Base-by-base conservation (phyloP, 352 stramenopile genomes). In the Globisporangium rhizosaccharum region DNA sequence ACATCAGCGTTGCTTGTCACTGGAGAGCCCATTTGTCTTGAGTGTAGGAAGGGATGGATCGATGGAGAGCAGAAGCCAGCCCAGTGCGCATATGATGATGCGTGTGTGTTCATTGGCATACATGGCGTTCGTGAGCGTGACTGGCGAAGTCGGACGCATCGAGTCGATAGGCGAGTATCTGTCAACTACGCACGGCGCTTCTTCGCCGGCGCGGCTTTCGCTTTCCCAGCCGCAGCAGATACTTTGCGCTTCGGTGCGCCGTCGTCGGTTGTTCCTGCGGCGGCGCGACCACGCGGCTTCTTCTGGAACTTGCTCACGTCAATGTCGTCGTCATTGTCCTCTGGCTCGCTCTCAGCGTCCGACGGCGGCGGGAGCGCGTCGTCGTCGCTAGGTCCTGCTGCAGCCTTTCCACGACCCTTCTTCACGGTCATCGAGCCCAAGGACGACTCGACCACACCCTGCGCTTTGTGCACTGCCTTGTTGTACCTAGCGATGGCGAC, bases 361-460 rank as follows among this genome's bases (percentile, higher is more conserved):
- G 82, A 92, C 20, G 76, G 59, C 30, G 71, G 69, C 17, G 72
- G 66, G 18, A 92, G 53, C 0, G 75, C 83, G 56, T 67, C 67
- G 10, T 88, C 76, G 4, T 85, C 77, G 23, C 23, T 23, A 0
- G 75, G 72, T 44, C 68, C 73, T 0, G 50, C 59, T 8, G 57
- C 62, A n/a, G 73, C 68, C 47, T 87, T 85, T 12, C 78, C 75
- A 42, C 76, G 77, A 18, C 77, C 74, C 53, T 93, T 94, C 62
- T 90, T 91, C 53, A 90, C 63, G 0, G 81, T 88, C 11, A 71
- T 92, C 36, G 79, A 72, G 4, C 70, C 72, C 39, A 93, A 61
- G n/a, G 84, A 72, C 14, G 70, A 86, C 53, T 96, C 80, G 11
- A 98, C 90, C 39, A 99, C 76, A 3, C 91, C 95, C 68, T 98